Conservation (phyloP, 345 rosid species). For the Boechera divaricarpa region DNA sequence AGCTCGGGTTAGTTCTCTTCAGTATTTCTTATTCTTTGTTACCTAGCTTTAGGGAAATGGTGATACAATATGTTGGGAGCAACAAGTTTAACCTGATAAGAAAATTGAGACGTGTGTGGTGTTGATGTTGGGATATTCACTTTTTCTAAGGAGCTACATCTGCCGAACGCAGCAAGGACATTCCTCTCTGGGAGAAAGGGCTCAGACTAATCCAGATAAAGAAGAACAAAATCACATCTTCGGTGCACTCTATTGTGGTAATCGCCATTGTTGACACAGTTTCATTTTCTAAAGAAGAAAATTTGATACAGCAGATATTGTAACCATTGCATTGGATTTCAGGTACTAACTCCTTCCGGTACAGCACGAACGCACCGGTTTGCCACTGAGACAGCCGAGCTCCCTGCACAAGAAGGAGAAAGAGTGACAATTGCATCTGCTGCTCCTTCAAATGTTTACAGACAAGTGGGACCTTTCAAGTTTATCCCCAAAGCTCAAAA, state of each 20-base stretch:
- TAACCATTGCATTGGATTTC: conserved; percentile 35
- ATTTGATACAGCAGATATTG: neutral
- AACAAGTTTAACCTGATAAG: conserved; percentile 12
- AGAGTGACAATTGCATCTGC: conserved; percentile 91
- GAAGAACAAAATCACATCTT: conserved; percentile 74
- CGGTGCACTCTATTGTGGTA: conserved; percentile 96
- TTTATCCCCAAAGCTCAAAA: conserved; percentile 80
- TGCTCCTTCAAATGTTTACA: conserved; percentile 73
- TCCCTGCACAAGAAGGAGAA: conserved; percentile 96
- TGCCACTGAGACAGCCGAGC: conserved; percentile 91
- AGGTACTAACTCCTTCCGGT: conserved; percentile 92
- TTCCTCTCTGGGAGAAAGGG: conserved; percentile 92
- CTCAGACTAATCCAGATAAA: conserved; percentile 73
- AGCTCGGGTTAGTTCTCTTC: conserved; percentile 75
- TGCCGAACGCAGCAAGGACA: conserved; percentile 99
- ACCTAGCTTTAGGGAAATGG: conserved; percentile 1
- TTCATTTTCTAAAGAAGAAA: neutral
- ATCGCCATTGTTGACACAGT: neutral
- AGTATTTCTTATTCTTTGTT: neutral
- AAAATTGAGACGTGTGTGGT: conserved; percentile 51
- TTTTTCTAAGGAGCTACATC: conserved; percentile 98
- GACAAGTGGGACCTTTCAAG: conserved; percentile 83
- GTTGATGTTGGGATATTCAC: conserved; percentile 96
- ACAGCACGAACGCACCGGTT: conserved; percentile 83
- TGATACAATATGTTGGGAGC: conserved; percentile 16